Evolutionary conservation across 2,329 filamentous ascomycete species (phyloP), one percentile per base, ranked within the genome.

Genomic region (Bipolaris zeicola): DNA sequence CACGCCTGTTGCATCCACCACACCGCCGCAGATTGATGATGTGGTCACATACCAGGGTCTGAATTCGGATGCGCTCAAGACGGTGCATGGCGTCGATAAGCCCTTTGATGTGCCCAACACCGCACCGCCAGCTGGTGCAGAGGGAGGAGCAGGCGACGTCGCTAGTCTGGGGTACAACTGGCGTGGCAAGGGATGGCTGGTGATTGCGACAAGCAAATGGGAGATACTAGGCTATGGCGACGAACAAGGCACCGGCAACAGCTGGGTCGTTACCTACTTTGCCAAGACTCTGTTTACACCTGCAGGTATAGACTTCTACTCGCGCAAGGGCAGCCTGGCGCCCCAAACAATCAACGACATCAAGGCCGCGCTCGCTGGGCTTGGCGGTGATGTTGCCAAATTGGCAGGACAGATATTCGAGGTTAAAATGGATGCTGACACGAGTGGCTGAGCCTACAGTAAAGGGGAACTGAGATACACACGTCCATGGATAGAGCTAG

Each of bases 261-360:
- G 78, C 33, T 96, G 90, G 90, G 86, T 85, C 1, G 90, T 96
- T 13, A 96, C 90, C 4, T 94, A 89, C 82, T 96, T 96, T 75
- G 87, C 88, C 61, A 88, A 90, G 69, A 96, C 90, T 22, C 65
- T 93, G 42, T 96, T 96, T 66, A 95, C 91, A 6, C 89, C 89
- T 61, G 90, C 91, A 54, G 92, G 92, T 0, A 69, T 96, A 28
- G 92, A 96, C 76, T 76, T 96, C 8, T 95, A 94, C 74, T 87
- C 85, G 43, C 82, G 89, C 64, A 80, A 82, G 14, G 82, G 77
- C 49, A 83, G 82, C 60, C 62, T 91, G 61, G 83, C 81, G 52
- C 77, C 83, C 54, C 82, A 79, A 70, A 85, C 86, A 50, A 81
- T 87, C 37, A 77, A 75, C 47, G 79, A 72, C 24, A 85, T 94